Evolutionary conservation across 2,329 filamentous ascomycete species (phyloP).

Genomic region (Pestalotiopsis sp.): DNA sequence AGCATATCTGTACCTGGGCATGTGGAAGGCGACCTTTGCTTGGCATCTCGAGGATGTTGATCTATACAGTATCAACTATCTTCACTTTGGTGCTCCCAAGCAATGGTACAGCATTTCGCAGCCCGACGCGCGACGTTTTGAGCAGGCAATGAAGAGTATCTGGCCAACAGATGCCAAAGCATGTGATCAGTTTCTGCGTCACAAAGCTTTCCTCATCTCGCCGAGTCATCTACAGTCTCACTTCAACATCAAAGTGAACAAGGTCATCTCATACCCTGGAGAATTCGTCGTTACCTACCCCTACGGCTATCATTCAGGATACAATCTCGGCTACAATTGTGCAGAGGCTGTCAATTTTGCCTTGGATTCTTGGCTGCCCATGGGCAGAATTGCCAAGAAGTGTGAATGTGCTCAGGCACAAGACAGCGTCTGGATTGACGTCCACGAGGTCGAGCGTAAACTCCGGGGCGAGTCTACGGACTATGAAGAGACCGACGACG

Average conservation of each 20-base stretch:
- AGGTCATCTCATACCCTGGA: conserved; percentile 89
- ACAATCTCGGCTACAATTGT: conserved; percentile 97
- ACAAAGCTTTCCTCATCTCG: conserved; percentile 97
- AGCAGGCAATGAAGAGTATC: conserved; percentile 90
- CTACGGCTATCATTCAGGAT: conserved; percentile 97
- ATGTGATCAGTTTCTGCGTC: conserved; percentile 92
- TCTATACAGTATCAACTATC: conserved; percentile 99
- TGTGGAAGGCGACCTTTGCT: conserved; percentile 99
- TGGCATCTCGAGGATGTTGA: conserved; percentile 99
- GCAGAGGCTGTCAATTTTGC: conserved; percentile 99
- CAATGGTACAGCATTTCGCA: conserved; percentile 99
- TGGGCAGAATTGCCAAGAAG: conserved; percentile 93
- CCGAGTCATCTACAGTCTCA: conserved; percentile 83
- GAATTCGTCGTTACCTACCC: conserved; percentile 99
- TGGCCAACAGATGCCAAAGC: conserved; percentile 96
- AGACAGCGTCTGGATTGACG: conserved; percentile 98
- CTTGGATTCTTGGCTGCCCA: conserved; percentile 90
- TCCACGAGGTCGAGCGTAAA: conserved; percentile 93
- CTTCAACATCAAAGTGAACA: conserved; percentile 95
- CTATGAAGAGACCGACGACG: conserved; percentile 75
- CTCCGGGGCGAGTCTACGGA: conserved; percentile 86
- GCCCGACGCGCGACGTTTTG: conserved; percentile 87
- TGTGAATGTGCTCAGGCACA: conserved; percentile 94
- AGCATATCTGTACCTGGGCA: conserved; percentile 94
- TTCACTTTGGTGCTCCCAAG: conserved; percentile 97